Conservation (phyloP, 2,329 filamentous ascomycete species). For the Curvularia sp. region DNA sequence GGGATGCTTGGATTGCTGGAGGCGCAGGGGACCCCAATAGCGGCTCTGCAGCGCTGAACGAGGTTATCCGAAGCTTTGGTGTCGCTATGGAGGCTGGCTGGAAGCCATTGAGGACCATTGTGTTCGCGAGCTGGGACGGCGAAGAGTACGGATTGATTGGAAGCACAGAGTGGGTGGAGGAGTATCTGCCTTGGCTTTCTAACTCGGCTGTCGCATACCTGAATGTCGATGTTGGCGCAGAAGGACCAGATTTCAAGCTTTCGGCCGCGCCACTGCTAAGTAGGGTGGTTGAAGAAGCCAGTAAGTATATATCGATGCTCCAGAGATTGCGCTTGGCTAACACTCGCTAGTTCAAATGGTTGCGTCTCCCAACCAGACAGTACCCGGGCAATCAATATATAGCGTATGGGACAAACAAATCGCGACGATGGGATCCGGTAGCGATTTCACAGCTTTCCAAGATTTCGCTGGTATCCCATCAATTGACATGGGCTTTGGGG, state of each 20-base stretch:
- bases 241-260: conserved; percentile 69
- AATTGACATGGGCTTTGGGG: conserved; percentile 57
- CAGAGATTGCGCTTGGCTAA: conserved; percentile 18
- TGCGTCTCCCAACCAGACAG: conserved; percentile 71
- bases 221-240: conserved; percentile 80
- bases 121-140: conserved; percentile 76
- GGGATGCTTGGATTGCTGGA: conserved; percentile 89
- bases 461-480: conserved; percentile 60
- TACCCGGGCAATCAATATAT: conserved; percentile 71
- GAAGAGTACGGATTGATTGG: conserved; percentile 86
- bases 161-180: conserved; percentile 92
- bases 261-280: conserved; percentile 79
- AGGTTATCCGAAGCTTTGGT: conserved; percentile 78
- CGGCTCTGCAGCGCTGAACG: conserved; percentile 79
- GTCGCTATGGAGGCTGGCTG: conserved; percentile 75
- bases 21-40: conserved; percentile 84
- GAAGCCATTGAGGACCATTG: conserved; percentile 87
- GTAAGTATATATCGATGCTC: conserved; percentile 26
- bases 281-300: conserved; percentile 72
- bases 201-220: conserved; percentile 79
- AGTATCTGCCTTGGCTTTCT: conserved; percentile 82
- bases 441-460: conserved; percentile 62
- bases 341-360: conserved; percentile 37
- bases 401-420: conserved; percentile 67
- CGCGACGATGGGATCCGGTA: conserved; percentile 62